phyloP scores from a whole-genome alignment of 179 eudicot genomes.

The Carnegiea gigantea region DNA sequence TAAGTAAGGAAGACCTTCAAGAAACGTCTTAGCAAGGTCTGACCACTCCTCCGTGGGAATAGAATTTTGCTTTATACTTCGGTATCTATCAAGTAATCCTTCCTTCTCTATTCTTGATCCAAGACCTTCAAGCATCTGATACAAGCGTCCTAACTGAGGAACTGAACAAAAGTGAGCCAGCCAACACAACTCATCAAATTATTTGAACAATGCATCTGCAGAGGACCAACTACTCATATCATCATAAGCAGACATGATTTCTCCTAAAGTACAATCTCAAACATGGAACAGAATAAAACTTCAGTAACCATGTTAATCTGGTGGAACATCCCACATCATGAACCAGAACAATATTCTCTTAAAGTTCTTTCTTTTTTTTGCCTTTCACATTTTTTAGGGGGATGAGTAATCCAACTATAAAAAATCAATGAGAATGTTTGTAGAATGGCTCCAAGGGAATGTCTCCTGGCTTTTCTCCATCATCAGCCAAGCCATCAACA shows the following conservation, averaged over 20 bases:
- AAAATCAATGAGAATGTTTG: no score
- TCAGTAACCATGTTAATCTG: neutral
- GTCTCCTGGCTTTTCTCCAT: no score
- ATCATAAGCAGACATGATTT: neutral
- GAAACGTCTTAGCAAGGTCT: slow-evolving; percentile 54
- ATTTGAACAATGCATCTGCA: neutral
- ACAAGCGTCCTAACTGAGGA: slow-evolving; percentile 74
- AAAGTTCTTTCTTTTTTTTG: no score
- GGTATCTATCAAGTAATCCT: slow-evolving; percentile 70
- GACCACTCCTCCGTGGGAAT: slow-evolving; percentile 69
- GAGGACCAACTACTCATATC: neutral
- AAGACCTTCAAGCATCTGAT: slow-evolving; percentile 94
- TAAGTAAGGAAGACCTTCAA: slow-evolving; percentile 75
- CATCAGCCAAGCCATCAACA: no score
- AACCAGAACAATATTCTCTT: no score
- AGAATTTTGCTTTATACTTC: slow-evolving; percentile 55
- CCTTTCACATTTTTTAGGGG: no score
- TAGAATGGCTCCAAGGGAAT: no score
- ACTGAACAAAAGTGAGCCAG: slow-evolving; percentile 14
- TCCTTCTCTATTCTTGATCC: slow-evolving; percentile 80
- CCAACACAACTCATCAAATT: neutral
- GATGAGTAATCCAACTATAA: no score
- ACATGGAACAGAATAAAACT: neutral
- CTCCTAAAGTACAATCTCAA: neutral
- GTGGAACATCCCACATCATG: neutral